Evolutionary conservation across 768 basidiomycete species (phyloP), one percentile per base, ranked within the genome.

Genomic region (Rhodotorula graminis): DNA sequence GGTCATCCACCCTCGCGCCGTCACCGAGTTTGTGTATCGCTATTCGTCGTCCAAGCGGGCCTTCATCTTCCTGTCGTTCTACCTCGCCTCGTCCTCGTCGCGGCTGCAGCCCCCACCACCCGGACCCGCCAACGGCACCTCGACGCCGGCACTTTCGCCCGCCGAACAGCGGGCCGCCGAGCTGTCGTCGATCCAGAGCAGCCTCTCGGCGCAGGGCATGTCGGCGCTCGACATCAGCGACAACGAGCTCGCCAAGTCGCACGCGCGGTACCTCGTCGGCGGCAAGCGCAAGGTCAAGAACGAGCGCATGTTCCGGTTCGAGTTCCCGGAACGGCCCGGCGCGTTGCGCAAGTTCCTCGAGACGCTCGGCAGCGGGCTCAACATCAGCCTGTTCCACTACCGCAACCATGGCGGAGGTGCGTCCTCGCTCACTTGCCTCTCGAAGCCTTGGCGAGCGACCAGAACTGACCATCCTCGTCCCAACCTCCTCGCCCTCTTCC

Each of bases 311-410:
- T 92, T 97, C 80, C 84, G 93, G 80, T 99, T 99, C 80, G 94
- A 95, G 80, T 99, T 99, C 80, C 96, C 96, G 2, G 96, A 99
- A 81, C 84, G 96, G 65, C 94, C 93, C 0, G 89, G 88, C 5
- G 96, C 95, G 8, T 83, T 99, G 69, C 87, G 91, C 56, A 91
- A 90, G 76, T 99, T 98, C 84, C 84, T 99, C 71, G 84, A 88
- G 42, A 90, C 90, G 7, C 80, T 99, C 58, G 89, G 89, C 46
- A 83, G 86, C 29, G 88, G 88, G 37, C 97, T 94, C 93, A 97
- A 94, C 81, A 92, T 99, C 61, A 90, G 93, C 2, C 80, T 99
- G 74, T 99, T 98, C 83, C 96, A 99, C 80, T 99, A 99, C 81
- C 86, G 96, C 67, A 97, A 98, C 80, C 95, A 98, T 71, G 96